These are phyloP conservation scores for Thalassiosira profunda DNA, from an alignment of 108 stramenopile species.

Conservation along the genomic window DNA sequence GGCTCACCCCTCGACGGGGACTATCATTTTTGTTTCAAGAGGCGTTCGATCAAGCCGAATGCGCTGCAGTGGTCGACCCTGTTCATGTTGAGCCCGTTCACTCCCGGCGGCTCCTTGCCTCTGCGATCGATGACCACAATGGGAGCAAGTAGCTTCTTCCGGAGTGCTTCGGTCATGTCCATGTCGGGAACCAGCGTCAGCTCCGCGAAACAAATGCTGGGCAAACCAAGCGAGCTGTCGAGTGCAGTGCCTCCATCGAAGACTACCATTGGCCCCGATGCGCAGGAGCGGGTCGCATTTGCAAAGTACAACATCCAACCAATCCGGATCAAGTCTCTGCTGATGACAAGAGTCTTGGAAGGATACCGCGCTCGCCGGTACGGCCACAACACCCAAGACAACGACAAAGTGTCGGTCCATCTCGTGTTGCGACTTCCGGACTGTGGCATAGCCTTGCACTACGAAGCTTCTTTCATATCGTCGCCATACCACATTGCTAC, in stretches of 20 bases:
- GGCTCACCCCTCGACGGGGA: slow-evolving; percentile 39
- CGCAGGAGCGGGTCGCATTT: slow-evolving; percentile 52
- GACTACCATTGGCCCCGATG: slow-evolving; percentile 7
- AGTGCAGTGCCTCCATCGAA: slow-evolving; percentile 12
- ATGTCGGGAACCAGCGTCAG: slow-evolving; percentile 6
- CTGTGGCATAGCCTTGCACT: slow-evolving; percentile 65
- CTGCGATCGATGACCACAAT: slow-evolving; percentile 2
- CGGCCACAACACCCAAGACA: slow-evolving; percentile 66
- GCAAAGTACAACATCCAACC: slow-evolving; percentile 73
- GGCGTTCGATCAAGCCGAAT: slow-evolving; percentile 69
- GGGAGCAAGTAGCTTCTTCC: not conserved
- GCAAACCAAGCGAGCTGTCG: not conserved
- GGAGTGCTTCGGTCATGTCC: not conserved
- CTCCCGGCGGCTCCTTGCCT: slow-evolving; percentile 50
- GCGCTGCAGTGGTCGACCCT: slow-evolving; percentile 78
- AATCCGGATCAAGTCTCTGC: slow-evolving; percentile 71
- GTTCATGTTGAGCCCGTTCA: slow-evolving; percentile 71
- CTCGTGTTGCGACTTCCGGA: slow-evolving; percentile 59
- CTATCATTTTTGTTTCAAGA: slow-evolving; percentile 54
- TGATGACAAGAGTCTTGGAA: slow-evolving; percentile 75
- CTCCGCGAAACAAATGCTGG: slow-evolving; percentile 1
- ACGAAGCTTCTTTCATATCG: slow-evolving; percentile 80
- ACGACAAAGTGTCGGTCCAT: slow-evolving; percentile 78
- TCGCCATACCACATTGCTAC: slow-evolving; percentile 56
- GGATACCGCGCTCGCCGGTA: slow-evolving; percentile 78